Evolutionary conservation across 2,329 filamentous ascomycete species (phyloP).

Genomic region (Plenodomus lindquistii): DNA sequence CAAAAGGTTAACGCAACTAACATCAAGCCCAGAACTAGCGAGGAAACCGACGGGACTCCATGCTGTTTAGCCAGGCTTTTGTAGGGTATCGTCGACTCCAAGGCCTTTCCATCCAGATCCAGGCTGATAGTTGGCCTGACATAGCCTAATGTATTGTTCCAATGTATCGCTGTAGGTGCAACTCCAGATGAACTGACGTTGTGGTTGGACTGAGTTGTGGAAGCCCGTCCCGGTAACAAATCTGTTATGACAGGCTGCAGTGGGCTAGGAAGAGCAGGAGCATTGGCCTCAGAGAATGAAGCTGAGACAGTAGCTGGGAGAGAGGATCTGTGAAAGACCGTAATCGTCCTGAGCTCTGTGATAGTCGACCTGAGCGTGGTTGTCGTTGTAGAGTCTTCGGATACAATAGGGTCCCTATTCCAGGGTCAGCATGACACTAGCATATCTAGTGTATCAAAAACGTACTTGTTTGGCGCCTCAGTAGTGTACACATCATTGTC

Average conservation of each 20-base stretch:
- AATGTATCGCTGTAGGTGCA: constrained; percentile 6
- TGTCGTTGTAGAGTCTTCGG: constrained; percentile 14
- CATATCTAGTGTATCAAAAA: not conserved
- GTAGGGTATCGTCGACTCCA: not conserved
- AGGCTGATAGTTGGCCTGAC: constrained; percentile 11
- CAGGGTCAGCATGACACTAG: not conserved
- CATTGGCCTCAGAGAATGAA: not conserved
- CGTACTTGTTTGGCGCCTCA: constrained; percentile 1
- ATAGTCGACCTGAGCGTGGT: constrained; percentile 20
- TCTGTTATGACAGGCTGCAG: not conserved
- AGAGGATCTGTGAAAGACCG: constrained; percentile 2
- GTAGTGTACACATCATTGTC: not conserved
- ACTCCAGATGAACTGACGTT: constrained; percentile 3
- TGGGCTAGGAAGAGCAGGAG: not conserved
- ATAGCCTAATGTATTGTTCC: constrained; percentile 10
- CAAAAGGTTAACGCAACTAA: constrained; percentile 7
- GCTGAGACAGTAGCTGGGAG: not conserved
- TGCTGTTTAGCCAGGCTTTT: constrained; percentile 7
- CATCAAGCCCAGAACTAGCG: constrained; percentile 9
- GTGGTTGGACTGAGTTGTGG: not conserved
- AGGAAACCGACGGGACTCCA: constrained; percentile 4
- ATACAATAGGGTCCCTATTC: not conserved
- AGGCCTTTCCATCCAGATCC: not conserved
- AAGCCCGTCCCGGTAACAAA: not conserved
- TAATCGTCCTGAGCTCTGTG: constrained; percentile 14